These are phyloP conservation scores for Kentomonas sorsogonicus DNA, from an alignment of 208 protist species.

Conservation along the genomic window DNA sequence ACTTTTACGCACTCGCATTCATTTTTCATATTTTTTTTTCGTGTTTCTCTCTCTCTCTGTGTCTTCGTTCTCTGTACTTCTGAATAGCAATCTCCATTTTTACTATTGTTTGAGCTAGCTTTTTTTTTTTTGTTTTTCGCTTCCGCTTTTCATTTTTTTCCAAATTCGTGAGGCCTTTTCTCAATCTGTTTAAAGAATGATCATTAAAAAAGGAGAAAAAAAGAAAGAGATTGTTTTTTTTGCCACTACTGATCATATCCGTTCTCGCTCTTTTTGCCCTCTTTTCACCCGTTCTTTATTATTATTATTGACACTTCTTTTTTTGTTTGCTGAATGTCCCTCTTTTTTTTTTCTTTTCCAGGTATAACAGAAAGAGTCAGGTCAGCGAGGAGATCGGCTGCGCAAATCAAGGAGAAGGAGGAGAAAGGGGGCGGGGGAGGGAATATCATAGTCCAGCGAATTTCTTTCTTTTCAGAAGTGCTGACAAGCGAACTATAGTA, in stretches of 20 bases:
- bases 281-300: slow-evolving; percentile 2
- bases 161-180: not conserved
- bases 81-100: not conserved
- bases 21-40: slow-evolving; percentile 9
- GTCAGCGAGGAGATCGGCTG: too few species aligned
- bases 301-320: not conserved
- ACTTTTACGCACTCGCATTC: not conserved
- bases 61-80: not conserved
- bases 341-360: slow-evolving; percentile 13
- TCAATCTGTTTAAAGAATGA: not conserved
- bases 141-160: not conserved
- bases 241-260: not conserved
- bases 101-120: slow-evolving; percentile 1
- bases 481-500: not conserved
- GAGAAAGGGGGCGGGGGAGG: too few species aligned
- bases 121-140: slow-evolving; percentile 14
- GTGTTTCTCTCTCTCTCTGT: not conserved
- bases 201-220: not conserved
- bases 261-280: slow-evolving; percentile 3
- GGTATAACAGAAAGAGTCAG: not conserved
- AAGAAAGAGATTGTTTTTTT: slow-evolving; percentile 4
- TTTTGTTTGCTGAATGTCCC: not conserved
- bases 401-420: too few species aligned
- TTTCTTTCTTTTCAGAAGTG: not conserved
- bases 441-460: not conserved